These are phyloP conservation scores for Rhododendron simsii DNA, from an alignment of 148 eudicot genomes.

Conservation along the genomic window DNA sequence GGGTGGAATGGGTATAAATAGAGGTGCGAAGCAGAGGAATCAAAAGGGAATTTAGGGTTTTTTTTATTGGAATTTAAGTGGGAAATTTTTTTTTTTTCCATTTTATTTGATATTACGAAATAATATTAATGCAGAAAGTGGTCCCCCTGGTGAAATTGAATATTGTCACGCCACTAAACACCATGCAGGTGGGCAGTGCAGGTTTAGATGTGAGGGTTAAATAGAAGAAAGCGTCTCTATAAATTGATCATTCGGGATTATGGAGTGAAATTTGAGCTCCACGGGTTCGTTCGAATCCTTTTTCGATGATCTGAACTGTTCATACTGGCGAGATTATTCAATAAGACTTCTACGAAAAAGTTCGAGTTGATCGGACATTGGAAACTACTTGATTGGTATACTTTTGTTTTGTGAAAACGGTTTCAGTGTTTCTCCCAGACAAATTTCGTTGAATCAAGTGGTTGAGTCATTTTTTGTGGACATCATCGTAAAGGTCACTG, in stretches of 20 bases:
- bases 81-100: neutral
- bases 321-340: neutral
- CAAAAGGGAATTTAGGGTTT: neutral
- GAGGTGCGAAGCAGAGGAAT: constrained; percentile 4
- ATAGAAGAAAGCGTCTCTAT: neutral
- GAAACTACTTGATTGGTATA: neutral
- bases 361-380: neutral
- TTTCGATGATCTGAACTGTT: neutral
- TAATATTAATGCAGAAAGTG: neutral
- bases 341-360: neutral
- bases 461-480: neutral
- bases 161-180: constrained; percentile 30
- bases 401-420: neutral
- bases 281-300: neutral
- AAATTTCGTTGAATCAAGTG: neutral
- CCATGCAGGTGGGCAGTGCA: constrained; percentile 24
- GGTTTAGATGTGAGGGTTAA: constrained; percentile 9
- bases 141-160: constrained; percentile 25
- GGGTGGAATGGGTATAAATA: constrained; percentile 20
- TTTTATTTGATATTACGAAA: neutral
- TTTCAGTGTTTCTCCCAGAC: neutral
- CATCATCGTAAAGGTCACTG: neutral
- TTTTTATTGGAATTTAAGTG: neutral
- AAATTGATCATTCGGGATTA: no score
- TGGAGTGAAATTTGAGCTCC: neutral